These are phyloP conservation scores for Ampelomyces quisqualis DNA, from an alignment of 2,329 filamentous ascomycete genomes.

Conservation along the genomic window DNA sequence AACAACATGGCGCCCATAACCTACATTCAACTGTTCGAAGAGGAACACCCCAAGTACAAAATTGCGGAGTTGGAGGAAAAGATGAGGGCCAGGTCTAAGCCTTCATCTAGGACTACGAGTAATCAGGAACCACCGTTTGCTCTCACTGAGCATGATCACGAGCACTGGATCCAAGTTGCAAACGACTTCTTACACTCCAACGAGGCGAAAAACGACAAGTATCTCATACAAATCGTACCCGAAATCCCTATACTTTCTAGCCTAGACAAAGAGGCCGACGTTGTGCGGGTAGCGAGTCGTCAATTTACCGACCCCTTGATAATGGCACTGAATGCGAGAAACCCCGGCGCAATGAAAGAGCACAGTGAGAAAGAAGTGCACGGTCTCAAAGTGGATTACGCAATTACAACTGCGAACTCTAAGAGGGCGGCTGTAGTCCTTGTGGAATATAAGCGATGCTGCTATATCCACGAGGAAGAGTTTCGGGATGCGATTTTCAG, in stretches of 20 bases:
- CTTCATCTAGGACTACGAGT: neutral
- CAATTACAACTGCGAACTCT: too few species aligned
- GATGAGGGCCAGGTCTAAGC: too few species aligned
- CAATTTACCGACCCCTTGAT: too few species aligned
- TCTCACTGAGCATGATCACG: neutral
- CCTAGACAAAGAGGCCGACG: neutral
- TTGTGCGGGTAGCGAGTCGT: too few species aligned
- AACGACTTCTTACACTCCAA: neutral
- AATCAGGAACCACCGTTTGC: neutral
- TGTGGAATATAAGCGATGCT: neutral
- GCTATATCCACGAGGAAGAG: neutral
- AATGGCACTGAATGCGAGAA: too few species aligned
- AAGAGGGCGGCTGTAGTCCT: too few species aligned
- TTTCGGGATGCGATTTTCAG: neutral
- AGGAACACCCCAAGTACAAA: neutral
- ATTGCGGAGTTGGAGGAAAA: too few species aligned
- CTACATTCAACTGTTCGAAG: too few species aligned
- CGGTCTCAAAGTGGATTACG: neutral
- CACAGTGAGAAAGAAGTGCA: neutral
- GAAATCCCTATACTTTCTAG: too few species aligned
- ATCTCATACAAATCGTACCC: too few species aligned
- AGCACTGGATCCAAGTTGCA: neutral
- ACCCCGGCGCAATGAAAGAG: neutral
- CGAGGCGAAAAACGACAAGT: neutral
- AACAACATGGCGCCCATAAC: too few species aligned